Evolutionary conservation across 139 green algal species (phyloP), one percentile per base, ranked within the genome.

Genomic region (Coelastrella sp.): DNA sequence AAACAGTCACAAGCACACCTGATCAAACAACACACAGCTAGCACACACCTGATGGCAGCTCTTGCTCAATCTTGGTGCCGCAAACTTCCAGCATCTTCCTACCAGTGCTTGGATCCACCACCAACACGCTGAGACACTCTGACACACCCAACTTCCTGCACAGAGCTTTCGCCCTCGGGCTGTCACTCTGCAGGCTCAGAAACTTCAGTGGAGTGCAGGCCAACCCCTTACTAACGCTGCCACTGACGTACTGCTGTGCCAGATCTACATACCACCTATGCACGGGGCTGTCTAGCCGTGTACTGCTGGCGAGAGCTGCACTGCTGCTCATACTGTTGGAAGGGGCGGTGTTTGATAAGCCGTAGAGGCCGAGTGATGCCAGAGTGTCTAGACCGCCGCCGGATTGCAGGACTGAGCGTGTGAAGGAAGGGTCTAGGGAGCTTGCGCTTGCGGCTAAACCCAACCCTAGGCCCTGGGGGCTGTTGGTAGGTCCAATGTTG

Each of bases 181-280:
- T 7, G n/a, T 88, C 83, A 57, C 47, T 54, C 56, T 88, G 83
- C 47, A 88, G 83, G 54, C 68, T 80, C 83, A 88, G 16, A 22
- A 88, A 88, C 54, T 61, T n/a, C 54, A 88, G 47, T 2, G 54
- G 54, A 22, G 5, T 23, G 17, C 22, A 22, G 8, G 68, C 68
- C 17, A 76, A 76, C 5, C 68, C 68, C 82, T 59, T 59, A 17
- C 68, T 88, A 68, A 47, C 58, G 83, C 83, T 66, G 66, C 83
- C 19, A 10, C 13, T 11, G 7, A 54, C 77, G 19, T 88, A 88
- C 19, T 68, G 47, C 23, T 7, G 66, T n/a, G 83, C 83, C n/a
- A 88, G 66, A 16, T 80, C 16, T 19, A 68, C 14, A n/a, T 59
- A 88, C 83, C 83, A 88, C 5, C 20, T 7, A 54, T 88, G 83